Conservation (phyloP, 2,329 filamentous ascomycete genomes). For the Triangularia setosa region DNA sequence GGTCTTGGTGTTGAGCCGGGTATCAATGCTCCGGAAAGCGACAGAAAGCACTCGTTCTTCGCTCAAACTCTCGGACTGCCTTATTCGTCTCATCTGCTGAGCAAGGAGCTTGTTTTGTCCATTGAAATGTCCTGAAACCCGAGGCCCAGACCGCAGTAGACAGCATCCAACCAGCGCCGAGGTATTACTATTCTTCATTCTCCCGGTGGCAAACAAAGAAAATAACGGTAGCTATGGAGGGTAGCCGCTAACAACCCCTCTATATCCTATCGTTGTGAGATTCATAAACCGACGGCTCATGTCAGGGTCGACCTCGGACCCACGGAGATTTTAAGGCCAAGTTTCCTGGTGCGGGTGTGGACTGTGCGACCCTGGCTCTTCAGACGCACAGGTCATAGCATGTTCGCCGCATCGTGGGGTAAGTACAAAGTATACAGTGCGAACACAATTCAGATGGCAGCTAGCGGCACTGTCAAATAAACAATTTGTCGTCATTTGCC, state of each 20-base stretch:
- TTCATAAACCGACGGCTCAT: neutral
- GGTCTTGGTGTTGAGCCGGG: neutral
- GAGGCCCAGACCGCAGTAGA: neutral
- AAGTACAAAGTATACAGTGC: constrained; percentile 17
- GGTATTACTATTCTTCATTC: neutral
- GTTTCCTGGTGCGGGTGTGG: neutral
- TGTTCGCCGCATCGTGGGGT: constrained; percentile 22
- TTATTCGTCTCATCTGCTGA: neutral
- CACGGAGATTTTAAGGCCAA: neutral
- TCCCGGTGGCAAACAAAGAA: neutral
- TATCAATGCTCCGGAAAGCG: neutral
- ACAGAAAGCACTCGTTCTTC: neutral
- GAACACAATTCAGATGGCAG: neutral
- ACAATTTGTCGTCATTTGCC: neutral
- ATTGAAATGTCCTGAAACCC: neutral
- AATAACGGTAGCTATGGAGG: neutral
- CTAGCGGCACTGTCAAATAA: constrained; percentile 1
- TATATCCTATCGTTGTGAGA: neutral
- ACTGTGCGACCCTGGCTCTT: neutral
- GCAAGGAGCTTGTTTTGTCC: neutral
- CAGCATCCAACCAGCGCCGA: neutral
- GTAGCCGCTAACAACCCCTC: neutral
- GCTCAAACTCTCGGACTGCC: neutral
- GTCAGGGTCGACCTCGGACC: neutral
- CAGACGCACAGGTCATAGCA: constrained; percentile 18